Evolutionary conservation across 345 rosid species (phyloP).

Genomic region (Isatis tinctoria): DNA sequence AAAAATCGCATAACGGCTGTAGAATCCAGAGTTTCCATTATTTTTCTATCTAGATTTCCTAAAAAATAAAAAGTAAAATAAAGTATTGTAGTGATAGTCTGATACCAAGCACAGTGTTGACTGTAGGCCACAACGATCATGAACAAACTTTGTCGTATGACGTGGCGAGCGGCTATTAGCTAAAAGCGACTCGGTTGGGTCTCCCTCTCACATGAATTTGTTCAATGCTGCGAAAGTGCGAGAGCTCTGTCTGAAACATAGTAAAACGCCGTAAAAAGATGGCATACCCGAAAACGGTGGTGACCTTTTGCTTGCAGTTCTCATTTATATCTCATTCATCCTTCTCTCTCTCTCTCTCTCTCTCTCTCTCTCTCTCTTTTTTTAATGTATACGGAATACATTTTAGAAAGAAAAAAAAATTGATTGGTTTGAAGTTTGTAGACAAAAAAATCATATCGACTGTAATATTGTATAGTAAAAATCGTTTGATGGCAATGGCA

Average conservation of each 20-base stretch:
- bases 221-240: conserved; percentile 15
- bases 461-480: neutral
- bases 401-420: too few species aligned
- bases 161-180: neutral
- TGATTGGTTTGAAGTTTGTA: neutral
- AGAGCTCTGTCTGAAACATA: neutral
- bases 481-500: too few species aligned
- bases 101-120: conserved; percentile 8
- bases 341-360: neutral
- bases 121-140: neutral
- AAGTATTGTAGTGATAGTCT: neutral
- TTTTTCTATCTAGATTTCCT: neutral
- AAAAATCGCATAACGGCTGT: neutral
- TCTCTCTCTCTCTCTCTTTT: neutral
- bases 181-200: neutral
- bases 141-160: conserved; percentile 12
- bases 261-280: conserved; percentile 26
- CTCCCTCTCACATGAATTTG: neutral
- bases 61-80: neutral
- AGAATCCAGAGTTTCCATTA: neutral
- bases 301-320: neutral
- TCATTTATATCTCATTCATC: neutral
- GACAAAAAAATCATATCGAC: neutral
- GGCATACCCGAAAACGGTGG: conserved; percentile 12
- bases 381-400: neutral